Evolutionary conservation across 495 filamentous ascomycete species (phyloP), one percentile per base, ranked within the genome.

Genomic region (Arthonia radiata): DNA sequence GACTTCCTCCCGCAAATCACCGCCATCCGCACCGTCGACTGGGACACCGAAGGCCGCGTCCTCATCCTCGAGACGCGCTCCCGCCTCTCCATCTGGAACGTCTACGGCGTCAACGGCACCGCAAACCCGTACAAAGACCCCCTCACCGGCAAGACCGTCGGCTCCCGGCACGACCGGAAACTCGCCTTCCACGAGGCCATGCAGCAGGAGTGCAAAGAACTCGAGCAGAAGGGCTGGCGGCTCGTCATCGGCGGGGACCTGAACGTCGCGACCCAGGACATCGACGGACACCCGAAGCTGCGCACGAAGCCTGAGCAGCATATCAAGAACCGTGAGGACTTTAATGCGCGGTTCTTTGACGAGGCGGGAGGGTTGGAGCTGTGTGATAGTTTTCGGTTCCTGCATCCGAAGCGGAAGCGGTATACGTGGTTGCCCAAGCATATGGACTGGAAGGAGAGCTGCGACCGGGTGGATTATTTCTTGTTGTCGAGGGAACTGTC

Each of bases 91-190:
- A 30, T 65, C 7, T 36, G 55, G 22, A 59, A 61, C 30, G 37
- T 61, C 29, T 64, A 64, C 37, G 55, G 54, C 21, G 47, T 57
- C 17, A 64, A 63, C 33, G 60, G 60, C 11, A 64, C 60, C 2
- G 32, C 43, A 1, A 43, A 47, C 23, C 43, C 52, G 4, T 61
- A 61, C 38, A 43, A 44, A 6, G 34, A 38, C 11, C 46, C 53
- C 0, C 3, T 15, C 0, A 54, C 46, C 1, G 60, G 60, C 6
- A 28, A 29, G n/a, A 35, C 48, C 1, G 14, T 30, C 15, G 53
- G 56, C 0, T 54, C 52, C 0, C 37, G 60, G 1, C 59, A 64
- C 36, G 51, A 56, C 25, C 36, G 44, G n/a, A 63, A 64, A 35
- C 41, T 51, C 0, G 27, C 19, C 3, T 60, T 64, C 29, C 56